Base-by-base conservation (phyloP, 352 stramenopile species). In the Pythium diclinum region DNA sequence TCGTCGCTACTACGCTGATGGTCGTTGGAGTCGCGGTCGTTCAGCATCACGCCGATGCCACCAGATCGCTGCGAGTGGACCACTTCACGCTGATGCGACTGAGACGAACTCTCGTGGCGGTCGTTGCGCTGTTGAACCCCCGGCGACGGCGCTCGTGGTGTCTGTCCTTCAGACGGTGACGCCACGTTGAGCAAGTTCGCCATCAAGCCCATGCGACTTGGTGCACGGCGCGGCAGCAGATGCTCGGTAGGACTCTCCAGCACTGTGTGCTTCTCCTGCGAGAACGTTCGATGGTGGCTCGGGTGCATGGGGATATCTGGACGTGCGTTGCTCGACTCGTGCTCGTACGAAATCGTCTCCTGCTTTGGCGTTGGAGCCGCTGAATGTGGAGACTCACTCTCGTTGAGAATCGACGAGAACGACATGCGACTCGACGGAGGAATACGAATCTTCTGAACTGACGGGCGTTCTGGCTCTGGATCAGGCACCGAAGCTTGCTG, bases 321-420 rank as follows among this genome's bases (percentile, higher is more conserved):
- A 62, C 71, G 36, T 63, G 56, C 17, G 25, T 23, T 53, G n/a
- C 13, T 59, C 21, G 30, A 25, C 5, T 30, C 47, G 11, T 54
- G 62, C 10, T 59, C 56, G 21, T 69, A 65, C 28, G 49, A 60
- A 16, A 60, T 28, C 21, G 33, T 32, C 3, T 71, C 59, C 23
- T 64, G 36, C 65, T 65, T 65, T 56, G 76, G 73, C 38, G 76
- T 87, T 8, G 64, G 56, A 14, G 73, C 70, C 8, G 79, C 73
- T 16, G 79, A 81, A 23, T 81, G 72, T 42, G 82, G 82, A n/a
- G 81, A 91, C 65, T 94, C 83, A 2, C 83, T 90, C 28, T 95
- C 82, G 56, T 95, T 95, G 56, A 95, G 54, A 58, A 95, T 95
- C 4, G 87, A 95, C 30, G 85, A 94, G 47, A 95, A 95, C 42